Conservation (phyloP, 805 yeast genomes). For the Naumovozyma castellii region DNA sequence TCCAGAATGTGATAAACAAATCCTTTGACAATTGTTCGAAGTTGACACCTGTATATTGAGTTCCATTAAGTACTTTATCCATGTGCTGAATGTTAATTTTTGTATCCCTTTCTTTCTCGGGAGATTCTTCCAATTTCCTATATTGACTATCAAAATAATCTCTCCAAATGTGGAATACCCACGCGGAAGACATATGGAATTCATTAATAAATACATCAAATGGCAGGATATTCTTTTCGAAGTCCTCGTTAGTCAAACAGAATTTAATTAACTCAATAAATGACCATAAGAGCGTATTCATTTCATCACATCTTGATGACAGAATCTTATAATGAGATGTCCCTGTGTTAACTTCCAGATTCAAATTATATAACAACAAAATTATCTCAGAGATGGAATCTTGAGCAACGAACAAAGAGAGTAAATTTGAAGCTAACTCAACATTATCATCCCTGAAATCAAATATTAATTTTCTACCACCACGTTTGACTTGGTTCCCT, state of each 20-base stretch:
- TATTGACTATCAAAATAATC: slow-evolving; percentile 22
- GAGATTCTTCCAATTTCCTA: neutral
- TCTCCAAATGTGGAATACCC: slow-evolving; percentile 81
- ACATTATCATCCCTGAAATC: slow-evolving; percentile 40
- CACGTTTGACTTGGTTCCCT: slow-evolving; percentile 45
- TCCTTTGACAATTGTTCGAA: slow-evolving; percentile 29
- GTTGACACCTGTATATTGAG: slow-evolving; percentile 15
- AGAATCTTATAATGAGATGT: slow-evolving; percentile 57
- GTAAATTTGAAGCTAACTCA: slow-evolving; percentile 42
- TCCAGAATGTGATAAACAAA: slow-evolving; percentile 64
- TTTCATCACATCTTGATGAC: slow-evolving; percentile 64
- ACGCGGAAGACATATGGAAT: slow-evolving; percentile 41
- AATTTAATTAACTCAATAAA: slow-evolving; percentile 50
- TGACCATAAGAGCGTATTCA: slow-evolving; percentile 56
- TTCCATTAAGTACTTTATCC: slow-evolving; percentile 7
- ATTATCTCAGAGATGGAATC: slow-evolving; percentile 54
- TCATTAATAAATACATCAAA: slow-evolving; percentile 34
- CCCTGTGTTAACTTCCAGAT: slow-evolving; percentile 32
- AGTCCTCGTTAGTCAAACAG: slow-evolving; percentile 32
- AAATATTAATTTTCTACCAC: slow-evolving; percentile 46
- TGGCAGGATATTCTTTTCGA: slow-evolving; percentile 32
- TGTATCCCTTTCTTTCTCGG: slow-evolving; percentile 13
- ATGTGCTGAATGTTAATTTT: slow-evolving; percentile 1
- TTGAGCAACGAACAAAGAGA: slow-evolving; percentile 36
- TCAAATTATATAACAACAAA: slow-evolving; percentile 45